Base-by-base conservation (phyloP, 1,139 yeast genomes). In the Yamadazyma diospyri region DNA sequence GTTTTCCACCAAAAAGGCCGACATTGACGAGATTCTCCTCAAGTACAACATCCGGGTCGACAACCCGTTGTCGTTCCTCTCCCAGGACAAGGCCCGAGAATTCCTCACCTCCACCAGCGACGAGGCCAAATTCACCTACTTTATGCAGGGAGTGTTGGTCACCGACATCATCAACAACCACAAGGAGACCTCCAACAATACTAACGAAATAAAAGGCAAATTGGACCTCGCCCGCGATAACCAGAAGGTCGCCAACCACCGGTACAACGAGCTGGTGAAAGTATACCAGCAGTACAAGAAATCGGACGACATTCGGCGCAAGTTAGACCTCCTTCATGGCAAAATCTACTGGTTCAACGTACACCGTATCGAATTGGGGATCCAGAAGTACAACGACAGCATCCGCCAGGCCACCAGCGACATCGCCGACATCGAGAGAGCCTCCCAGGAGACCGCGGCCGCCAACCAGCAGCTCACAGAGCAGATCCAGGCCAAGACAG, bases 41-140 rank as follows among this genome's bases (percentile, higher is more conserved):
- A 74, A 71, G 41, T 87, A 83, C 51, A 78, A 83, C 28, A 81
- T 92, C 30, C 79, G 88, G 3, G 81, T 92, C 14, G 94, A 83
- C 47, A 94, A 94, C 48, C 97, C 97, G 6, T 77, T 94, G 73
- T 87, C 95, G 2, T 85, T 94, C 47, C 65, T 94, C 33, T 86
- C 95, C 1, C 99, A 94, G 55, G 97, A 94, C 48, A 85, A 82
- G 40, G 98, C 99, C 1, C 73, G 96, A 44, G 85, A 92, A 16
- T 92, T 94, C 51, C 63, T 94, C 36, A 82, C 94, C 1, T 76
- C 79, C 17, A 77, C 92, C 4, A 71, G 84, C 2, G 84, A 85
- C 37, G 68, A 68, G 27, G 78, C 76, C 32, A 86, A 88, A 54
- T 89, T 78, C 54, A 69, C 69, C 16, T 81, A 76, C 48, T 86